A percentile compares a stretch with the other conserved stretches of the same genome.
Conservation (phyloP, 805 yeast species). For the Wickerhamiella musiphila region DNA sequence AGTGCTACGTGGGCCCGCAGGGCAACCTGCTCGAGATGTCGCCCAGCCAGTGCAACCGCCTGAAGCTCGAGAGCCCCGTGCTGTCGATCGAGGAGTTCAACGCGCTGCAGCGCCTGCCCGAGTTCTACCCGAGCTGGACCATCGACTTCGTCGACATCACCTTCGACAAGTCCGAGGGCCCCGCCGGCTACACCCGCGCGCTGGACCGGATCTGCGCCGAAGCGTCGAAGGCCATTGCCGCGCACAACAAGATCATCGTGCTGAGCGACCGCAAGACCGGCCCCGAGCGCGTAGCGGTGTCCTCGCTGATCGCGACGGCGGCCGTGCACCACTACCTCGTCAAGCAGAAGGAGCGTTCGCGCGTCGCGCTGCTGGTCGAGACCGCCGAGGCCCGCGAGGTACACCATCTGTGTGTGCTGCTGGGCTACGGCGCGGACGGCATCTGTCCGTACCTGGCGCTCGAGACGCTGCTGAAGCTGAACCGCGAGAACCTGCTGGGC, state of each 20-base stretch:
- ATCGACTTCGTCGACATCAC: slow-evolving; percentile 74
- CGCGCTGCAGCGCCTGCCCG: slow-evolving; percentile 56
- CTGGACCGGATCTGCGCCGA: slow-evolving; percentile 74
- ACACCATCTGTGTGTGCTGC: slow-evolving; percentile 83
- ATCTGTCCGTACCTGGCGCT: slow-evolving; percentile 85
- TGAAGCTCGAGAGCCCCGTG: slow-evolving; percentile 69
- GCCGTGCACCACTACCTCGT: slow-evolving; percentile 95
- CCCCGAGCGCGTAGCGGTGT: slow-evolving; percentile 54
- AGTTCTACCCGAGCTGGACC: slow-evolving; percentile 75
- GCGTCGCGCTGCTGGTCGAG: slow-evolving; percentile 80
- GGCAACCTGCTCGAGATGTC: slow-evolving; percentile 89
- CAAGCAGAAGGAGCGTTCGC: slow-evolving; percentile 87
- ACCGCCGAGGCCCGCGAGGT: slow-evolving; percentile 97
- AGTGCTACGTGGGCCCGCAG: slow-evolving; percentile 97
- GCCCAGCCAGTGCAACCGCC: slow-evolving; percentile 78
- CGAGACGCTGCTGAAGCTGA: slow-evolving; percentile 75
- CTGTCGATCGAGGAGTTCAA: slow-evolving; percentile 53
- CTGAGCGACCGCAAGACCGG: slow-evolving; percentile 54
- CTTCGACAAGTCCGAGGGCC: slow-evolving; percentile 65
- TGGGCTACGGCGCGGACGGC: slow-evolving; percentile 97
- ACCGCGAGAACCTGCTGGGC: slow-evolving; percentile 47
- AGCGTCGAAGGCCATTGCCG: slow-evolving; percentile 71
- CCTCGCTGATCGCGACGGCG: slow-evolving; percentile 85
- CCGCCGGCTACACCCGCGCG: slow-evolving; percentile 68
- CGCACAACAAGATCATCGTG: slow-evolving; percentile 55